These are phyloP conservation scores for Rutstroemia sp. DNA, from an alignment of 2,329 filamentous ascomycete genomes.

Conservation along the genomic window DNA sequence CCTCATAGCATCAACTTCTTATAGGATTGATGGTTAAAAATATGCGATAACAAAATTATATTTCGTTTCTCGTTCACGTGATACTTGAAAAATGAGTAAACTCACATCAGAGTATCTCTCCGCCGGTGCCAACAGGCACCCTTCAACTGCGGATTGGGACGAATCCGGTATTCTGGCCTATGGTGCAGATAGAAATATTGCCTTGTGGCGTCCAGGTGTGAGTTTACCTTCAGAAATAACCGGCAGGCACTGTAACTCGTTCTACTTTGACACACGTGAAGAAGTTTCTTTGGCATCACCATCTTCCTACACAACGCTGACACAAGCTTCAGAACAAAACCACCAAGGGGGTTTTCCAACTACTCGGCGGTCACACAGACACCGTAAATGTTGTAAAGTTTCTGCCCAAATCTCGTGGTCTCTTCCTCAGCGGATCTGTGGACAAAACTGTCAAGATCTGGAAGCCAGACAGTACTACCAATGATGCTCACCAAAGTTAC, in stretches of 20 bases:
- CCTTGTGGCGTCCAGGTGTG: conserved; percentile 77
- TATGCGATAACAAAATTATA: neutral
- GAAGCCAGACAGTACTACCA: conserved; percentile 35
- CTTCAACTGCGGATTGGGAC: conserved; percentile 86
- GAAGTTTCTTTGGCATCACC: neutral
- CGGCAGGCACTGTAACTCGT: neutral
- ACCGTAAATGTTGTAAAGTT: conserved; percentile 81
- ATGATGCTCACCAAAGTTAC: conserved; percentile 26
- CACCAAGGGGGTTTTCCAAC: conserved; percentile 49
- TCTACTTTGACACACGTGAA: neutral
- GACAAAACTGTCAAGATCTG: conserved; percentile 75
- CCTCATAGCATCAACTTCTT: neutral
- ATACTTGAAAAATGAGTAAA: conserved; percentile 18
- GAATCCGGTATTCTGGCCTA: conserved; percentile 69
- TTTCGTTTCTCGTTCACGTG: neutral
- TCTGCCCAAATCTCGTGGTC: conserved; percentile 46
- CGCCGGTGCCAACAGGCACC: conserved; percentile 83
- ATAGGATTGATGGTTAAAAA: neutral
- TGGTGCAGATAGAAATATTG: conserved; percentile 82
- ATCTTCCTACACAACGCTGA: neutral
- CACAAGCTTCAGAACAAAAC: conserved; percentile 13
- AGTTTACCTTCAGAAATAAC: conserved; percentile 28
- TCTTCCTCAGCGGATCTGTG: conserved; percentile 73
- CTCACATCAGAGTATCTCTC: conserved; percentile 32
- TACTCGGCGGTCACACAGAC: conserved; percentile 71